Conservation (phyloP, 306 rosid genomes). For the Acmispon strigosus region DNA sequence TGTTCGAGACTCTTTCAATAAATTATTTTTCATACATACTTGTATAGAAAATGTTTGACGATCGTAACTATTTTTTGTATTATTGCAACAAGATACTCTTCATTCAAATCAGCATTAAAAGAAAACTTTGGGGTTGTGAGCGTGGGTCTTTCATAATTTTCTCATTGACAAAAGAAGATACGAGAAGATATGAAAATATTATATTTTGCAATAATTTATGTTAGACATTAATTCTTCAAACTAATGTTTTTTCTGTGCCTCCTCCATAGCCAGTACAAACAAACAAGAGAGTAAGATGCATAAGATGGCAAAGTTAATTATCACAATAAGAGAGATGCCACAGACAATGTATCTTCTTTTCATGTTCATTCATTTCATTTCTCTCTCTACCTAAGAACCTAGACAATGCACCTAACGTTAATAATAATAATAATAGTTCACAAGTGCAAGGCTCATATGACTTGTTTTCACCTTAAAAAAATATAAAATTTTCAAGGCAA, state of each 20-base stretch:
- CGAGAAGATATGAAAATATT: neutral
- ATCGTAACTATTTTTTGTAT: too few relatives aligned
- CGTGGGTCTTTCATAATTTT: neutral
- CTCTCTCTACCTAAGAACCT: constrained; percentile 4
- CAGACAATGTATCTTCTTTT: constrained; percentile 30
- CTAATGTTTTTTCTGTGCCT: neutral
- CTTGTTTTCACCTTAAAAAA: constrained; percentile 16
- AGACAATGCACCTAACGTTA: constrained; percentile 31
- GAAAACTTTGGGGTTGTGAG: neutral
- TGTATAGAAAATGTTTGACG: too few relatives aligned
- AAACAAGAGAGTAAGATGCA: constrained; percentile 32
- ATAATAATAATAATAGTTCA: constrained; percentile 30
- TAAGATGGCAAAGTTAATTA: constrained; percentile 33
- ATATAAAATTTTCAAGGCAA: neutral
- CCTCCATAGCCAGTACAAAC: constrained; percentile 1
- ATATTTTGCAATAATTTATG: neutral
- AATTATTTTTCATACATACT: too few relatives aligned
- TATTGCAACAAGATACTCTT: too few relatives aligned
- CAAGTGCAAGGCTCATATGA: too few relatives aligned
- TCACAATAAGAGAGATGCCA: constrained; percentile 7
- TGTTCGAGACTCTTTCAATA: too few relatives aligned
- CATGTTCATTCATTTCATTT: constrained; percentile 1
- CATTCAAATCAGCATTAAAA: too few relatives aligned
- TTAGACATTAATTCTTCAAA: constrained; percentile 8
- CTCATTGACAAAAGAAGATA: neutral